Evolutionary conservation across 257 asterid species (phyloP), one percentile per base, ranked within the genome.

Genomic region (Solanum peruvianum): DNA sequence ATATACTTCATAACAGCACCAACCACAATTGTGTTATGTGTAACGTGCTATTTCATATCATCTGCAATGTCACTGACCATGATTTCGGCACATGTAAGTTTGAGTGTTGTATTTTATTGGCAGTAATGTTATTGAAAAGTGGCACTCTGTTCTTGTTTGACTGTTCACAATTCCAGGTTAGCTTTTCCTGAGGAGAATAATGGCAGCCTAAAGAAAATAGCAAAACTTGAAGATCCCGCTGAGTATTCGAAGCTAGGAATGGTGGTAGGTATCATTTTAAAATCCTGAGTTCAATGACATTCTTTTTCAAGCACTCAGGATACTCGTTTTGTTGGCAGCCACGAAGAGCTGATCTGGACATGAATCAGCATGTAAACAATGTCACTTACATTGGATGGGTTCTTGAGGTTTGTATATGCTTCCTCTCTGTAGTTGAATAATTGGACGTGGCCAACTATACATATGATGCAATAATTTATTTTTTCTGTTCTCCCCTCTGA

Each of bases 171-270:
- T 91, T 87, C 66, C 90, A 95, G 99, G 88, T 89, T 95, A 88
- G 93, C 98, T 41, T 97, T 97, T 88, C 98, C 99, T 27, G 98
- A 97, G 91, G 97, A 92, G 92, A 96, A 93, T 87, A 96, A 95
- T 88, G 94, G 93, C 87, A 96, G 94, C 92, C 91, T 75, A 92
- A 95, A 91, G 91, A 92, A 90, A 89, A 93, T 93, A 88, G 90
- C 88, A 86, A 97, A 97, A 92, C 93, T 96, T 69, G 96, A 91
- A 25, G 99, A 97, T 84, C 92, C 93, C 3, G 90, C 91, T 25
- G 91, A 80, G 39, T 45, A 87, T 88, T 91, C 93, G 21, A 92
- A 90, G 91, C 76, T 88, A 52, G 98, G 98, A 71, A 95, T 97
- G 84, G 97, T 90, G 98, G 98, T 97, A 92, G 92, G 77, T 72